Conservation (phyloP, 352 stramenopile species). For the Pythium phragmitis region DNA sequence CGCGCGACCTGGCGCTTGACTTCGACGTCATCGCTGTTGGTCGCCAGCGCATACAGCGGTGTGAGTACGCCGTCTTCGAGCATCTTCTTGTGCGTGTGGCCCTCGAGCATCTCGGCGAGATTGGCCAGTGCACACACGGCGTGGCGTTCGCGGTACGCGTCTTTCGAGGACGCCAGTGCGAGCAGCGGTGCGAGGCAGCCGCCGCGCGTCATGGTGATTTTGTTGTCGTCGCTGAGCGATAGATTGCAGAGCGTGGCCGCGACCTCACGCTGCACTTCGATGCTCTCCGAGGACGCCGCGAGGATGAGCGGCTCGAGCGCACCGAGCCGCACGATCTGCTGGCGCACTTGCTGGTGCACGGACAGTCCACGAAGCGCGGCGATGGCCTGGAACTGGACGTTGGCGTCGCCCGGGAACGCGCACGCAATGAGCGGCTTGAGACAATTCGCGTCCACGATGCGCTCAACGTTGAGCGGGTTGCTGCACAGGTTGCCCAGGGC, state of each 20-base stretch:
- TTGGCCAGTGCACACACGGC: slow-evolving; percentile 93
- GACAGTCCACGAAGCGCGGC: slow-evolving; percentile 91
- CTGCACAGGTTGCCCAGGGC: slow-evolving; percentile 94
- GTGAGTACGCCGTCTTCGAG: slow-evolving; percentile 92
- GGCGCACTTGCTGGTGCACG: slow-evolving; percentile 87
- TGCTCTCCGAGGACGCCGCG: slow-evolving; percentile 83
- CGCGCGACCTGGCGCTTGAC: slow-evolving; percentile 92
- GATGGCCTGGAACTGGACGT: slow-evolving; percentile 97
- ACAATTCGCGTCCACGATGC: slow-evolving; percentile 84
- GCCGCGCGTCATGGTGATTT: slow-evolving; percentile 93
- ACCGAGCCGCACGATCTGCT: slow-evolving; percentile 91
- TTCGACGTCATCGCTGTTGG: slow-evolving; percentile 65
- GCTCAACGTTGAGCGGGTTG: slow-evolving; percentile 89
- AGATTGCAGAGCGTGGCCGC: slow-evolving; percentile 94
- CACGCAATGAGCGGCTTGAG: slow-evolving; percentile 94
- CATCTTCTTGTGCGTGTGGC: slow-evolving; percentile 94
- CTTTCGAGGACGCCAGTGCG: slow-evolving; percentile 80
- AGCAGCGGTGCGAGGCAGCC: slow-evolving; percentile 93
- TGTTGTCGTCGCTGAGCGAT: slow-evolving; percentile 95
- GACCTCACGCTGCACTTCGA: slow-evolving; percentile 95
- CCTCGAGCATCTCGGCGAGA: slow-evolving; percentile 95
- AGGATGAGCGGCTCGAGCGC: slow-evolving; percentile 94
- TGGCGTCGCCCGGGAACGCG: slow-evolving; percentile 90
- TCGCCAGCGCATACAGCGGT: slow-evolving; percentile 85
- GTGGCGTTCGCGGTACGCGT: slow-evolving; percentile 92